Percentiles rank a stretch among this genome's conserved stretches.
Conservation (phyloP, 192 early-diverging fungal genomes). For the Linnemannia hyalina region DNA sequence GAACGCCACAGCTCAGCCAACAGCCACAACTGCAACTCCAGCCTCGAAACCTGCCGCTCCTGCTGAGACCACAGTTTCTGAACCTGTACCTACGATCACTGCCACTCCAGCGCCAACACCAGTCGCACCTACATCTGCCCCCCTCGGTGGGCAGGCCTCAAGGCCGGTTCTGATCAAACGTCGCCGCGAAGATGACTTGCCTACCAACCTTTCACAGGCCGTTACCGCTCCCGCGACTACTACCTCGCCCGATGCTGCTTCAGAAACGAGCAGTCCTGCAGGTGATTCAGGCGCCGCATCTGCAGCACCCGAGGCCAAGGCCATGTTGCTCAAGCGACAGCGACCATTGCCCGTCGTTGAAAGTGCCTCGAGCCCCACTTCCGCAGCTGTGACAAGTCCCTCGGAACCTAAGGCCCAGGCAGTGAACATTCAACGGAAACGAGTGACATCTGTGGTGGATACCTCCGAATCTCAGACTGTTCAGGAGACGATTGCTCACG, state of each 20-base stretch:
- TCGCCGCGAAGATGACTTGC: constrained; percentile 40
- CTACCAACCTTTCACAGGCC: constrained; percentile 14
- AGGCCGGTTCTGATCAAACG: constrained; percentile 36
- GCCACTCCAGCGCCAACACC: neutral
- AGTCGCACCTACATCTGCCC: neutral
- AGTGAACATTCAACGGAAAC: constrained; percentile 27
- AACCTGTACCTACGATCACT: neutral
- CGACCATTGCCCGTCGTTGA: constrained; percentile 41
- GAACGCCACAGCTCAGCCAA: neutral
- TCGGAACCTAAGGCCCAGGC: constrained; percentile 8
- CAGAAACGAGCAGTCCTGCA: constrained; percentile 27
- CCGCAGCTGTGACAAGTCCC: constrained; percentile 19
- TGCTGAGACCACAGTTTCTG: neutral
- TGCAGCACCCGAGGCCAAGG: constrained; percentile 31
- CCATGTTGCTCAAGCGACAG: constrained; percentile 51
- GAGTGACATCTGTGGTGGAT: constrained; percentile 12
- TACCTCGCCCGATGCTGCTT: constrained; percentile 1
- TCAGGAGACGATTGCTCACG: neutral
- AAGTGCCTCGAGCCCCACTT: neutral
- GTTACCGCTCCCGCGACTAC: constrained; percentile 6
- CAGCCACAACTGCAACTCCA: neutral
- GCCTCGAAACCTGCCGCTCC: neutral
- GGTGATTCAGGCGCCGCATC: constrained; percentile 24
- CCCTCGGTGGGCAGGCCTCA: neutral
- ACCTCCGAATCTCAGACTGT: constrained; percentile 9